Conservation (phyloP, 768 basidiomycete genomes). For the Sporobolomyces pararoseus region DNA sequence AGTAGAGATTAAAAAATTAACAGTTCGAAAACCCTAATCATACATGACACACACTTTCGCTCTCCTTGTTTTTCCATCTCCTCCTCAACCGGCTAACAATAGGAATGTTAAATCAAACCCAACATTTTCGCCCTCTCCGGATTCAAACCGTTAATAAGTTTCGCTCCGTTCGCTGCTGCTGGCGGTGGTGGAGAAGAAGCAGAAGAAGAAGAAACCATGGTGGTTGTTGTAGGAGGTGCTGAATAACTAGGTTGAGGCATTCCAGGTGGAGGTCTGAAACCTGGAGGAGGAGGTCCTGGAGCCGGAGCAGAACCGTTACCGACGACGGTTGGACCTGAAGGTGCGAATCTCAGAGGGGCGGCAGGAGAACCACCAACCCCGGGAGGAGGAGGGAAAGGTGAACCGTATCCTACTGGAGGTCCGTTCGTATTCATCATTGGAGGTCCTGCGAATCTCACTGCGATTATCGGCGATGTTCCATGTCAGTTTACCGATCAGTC, state of each 20-base stretch:
- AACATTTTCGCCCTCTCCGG: slow-evolving; percentile 39
- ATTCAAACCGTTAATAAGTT: slow-evolving; percentile 37
- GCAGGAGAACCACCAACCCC: neutral
- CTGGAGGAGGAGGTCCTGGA: slow-evolving; percentile 20
- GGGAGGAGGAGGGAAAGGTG: neutral
- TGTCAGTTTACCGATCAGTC: no score
- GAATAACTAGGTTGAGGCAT: neutral
- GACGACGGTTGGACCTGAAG: slow-evolving; percentile 2
- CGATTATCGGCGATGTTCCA: no score
- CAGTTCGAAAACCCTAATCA: no score
- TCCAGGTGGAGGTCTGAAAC: slow-evolving; percentile 12
- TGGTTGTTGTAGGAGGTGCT: neutral
- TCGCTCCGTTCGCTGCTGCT: neutral
- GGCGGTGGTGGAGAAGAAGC: neutral
- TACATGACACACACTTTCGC: no score
- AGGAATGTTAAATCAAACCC: slow-evolving; percentile 35
- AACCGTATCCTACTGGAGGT: slow-evolving; percentile 2
- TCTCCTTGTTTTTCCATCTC: no score
- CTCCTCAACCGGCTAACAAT: no score
- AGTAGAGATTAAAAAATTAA: no score
- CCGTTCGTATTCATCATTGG: neutral
- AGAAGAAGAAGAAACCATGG: neutral
- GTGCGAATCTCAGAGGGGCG: slow-evolving; percentile 5
- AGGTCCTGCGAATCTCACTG: slow-evolving; percentile 32
- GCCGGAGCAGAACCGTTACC: no score